Conservation (phyloP, 306 rosid genomes). For the Vigna nakashimae region DNA sequence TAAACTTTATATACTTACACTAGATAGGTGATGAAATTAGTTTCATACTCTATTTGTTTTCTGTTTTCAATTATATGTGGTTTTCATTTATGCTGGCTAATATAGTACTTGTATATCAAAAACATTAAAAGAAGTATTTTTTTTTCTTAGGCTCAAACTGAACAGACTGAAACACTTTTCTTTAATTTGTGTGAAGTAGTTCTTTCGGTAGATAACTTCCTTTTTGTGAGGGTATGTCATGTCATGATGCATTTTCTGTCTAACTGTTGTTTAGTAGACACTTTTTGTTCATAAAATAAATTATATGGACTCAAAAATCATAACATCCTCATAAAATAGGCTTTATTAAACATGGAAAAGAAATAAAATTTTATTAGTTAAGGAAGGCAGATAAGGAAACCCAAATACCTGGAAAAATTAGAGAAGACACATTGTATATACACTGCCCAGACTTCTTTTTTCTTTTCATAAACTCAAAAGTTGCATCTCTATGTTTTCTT, state of each 20-base stretch:
- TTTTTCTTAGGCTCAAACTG: constrained; percentile 5
- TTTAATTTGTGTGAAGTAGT: constrained; percentile 11
- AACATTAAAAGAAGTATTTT: neutral
- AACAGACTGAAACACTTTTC: neutral
- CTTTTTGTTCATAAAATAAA: neutral
- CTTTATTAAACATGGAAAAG: neutral
- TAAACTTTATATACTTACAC: neutral
- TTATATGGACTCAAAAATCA: constrained; percentile 2
- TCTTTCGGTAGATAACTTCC: neutral
- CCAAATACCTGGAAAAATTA: neutral
- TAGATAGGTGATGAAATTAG: constrained; percentile 1
- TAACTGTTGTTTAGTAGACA: neutral
- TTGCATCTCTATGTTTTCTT: neutral
- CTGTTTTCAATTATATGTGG: neutral
- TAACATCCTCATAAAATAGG: neutral
- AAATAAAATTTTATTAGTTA: neutral
- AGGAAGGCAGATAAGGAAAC: neutral
- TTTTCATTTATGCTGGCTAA: constrained; percentile 7
- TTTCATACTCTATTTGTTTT: neutral
- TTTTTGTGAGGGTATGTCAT: neutral
- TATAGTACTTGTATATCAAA: neutral
- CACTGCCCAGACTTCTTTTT: neutral
- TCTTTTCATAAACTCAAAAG: neutral
- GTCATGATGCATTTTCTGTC: constrained; percentile 1
- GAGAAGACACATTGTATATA: neutral